Base-by-base conservation (phyloP, 1,284 basidiomycete species). In the Cutaneotrichosporon sp. region DNA sequence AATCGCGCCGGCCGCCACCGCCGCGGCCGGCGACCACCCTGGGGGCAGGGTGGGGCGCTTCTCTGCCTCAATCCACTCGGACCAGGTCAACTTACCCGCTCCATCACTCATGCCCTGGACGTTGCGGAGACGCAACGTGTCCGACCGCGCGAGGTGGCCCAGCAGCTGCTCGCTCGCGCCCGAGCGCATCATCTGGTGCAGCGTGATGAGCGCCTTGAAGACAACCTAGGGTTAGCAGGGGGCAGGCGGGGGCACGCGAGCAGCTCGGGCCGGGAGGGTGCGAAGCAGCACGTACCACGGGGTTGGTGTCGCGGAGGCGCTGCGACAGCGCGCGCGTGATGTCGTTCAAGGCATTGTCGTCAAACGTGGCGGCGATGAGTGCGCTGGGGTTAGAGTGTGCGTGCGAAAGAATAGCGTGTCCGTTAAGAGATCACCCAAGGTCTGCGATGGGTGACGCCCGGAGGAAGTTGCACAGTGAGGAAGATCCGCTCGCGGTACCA, bases 111-210 rank as follows among this genome's bases (percentile, higher is more conserved):
- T 89, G 16, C 84, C 88, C 20, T 83, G 86, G 8, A 97, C 88
- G 71, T 91, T 91, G 61, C 86, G 84, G 55, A 97, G 82, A 59
- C 87, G 86, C 47, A 98, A 81, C 16, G 90, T 83, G 69, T 95
- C 91, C 4, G 86, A 84, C 34, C 87, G 85, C 5, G 91, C 88
- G 20, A 97, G 84, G 74, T 92, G 89, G 13, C 85, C 83, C 34
- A 98, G 86, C 8, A 98, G 87, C 70, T 92, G 90, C 81, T 97
- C 93, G 16, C 95, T 94, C 14, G 91, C 86, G 18, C 94, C 95
- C 64, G 92, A 92, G 31, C 95, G 87, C 73, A 99, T 91, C 88
- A 99, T 91, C 33, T 89, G 93, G 77, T 99, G 95, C 22, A 98
- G 82, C 7, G 97, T 91, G 72, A 99, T 88, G 69, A 99, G 83